Evolutionary conservation across 352 stramenopile genomes (phyloP), one percentile per base, ranked within the genome.

Genomic region (Blastocystis sp.): DNA sequence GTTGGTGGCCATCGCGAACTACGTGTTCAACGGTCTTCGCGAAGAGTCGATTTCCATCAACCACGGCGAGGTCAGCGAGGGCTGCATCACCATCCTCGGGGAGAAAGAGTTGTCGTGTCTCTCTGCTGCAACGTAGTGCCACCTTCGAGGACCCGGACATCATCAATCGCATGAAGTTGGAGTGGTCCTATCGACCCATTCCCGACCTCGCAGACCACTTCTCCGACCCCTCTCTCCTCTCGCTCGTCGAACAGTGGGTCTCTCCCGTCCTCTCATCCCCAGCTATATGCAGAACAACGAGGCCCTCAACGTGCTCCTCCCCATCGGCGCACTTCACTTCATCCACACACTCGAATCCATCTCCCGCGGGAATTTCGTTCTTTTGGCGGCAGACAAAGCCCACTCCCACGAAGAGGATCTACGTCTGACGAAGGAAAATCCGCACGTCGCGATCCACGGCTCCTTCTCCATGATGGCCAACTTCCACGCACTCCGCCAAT

Each of bases 21-120:
- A 92, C 70, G 55, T 92, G 5, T 91, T 92, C 65, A 91, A 92
- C 76, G 82, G 75, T 9, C 53, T 92, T 43, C 73, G 65, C 20
- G 56, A 91, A n/a, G 90, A 91, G 16, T 81, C 69, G 6, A 64
- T 90, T 45, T 79, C 69, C 7, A 65, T 92, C 8, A 24, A 47
- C n/a, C 24, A 56, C 30, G 90, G 87, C 4, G 47, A 26, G 16
- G 37, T 76, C 55, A 73, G 56, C 53, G 78, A 89, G 62, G 82
- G 41, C 26, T 90, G 20, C 54, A 59, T 82, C 26, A 68, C 11
- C 2, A 63, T 90, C 20, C 11, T 41, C 26, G 87, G 69, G 18
- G 78, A 90, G 24, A 47, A 37, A 9, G 54, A 69, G 79, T 82
- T 24, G 30, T 34, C 30, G 30, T 34, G 30, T 34, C 0, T 34